phyloP scores from a whole-genome alignment of 345 rosid species.

The Firmiana major region DNA sequence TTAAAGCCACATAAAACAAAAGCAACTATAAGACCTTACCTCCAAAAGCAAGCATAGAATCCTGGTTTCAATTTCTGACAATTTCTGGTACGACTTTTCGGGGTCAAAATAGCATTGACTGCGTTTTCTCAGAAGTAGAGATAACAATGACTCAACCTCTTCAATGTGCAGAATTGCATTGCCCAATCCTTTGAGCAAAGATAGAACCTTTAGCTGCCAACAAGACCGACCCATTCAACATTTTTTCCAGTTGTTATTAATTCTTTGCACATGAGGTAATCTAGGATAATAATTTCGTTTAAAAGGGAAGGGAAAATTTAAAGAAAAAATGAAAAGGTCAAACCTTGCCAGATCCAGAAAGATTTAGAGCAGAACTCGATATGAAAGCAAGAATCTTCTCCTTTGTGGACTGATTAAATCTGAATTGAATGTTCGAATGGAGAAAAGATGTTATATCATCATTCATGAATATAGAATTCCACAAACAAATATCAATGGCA shows the following conservation, averaged over 20 bases:
- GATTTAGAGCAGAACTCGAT: slow-evolving; percentile 48
- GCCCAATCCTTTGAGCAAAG: slow-evolving; percentile 79
- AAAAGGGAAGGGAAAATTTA: neutral
- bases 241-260: neutral
- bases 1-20: neutral
- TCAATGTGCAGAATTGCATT: slow-evolving; percentile 41
- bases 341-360: slow-evolving; percentile 78
- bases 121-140: slow-evolving; percentile 60
- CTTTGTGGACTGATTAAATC: slow-evolving; percentile 73
- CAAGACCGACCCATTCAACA: slow-evolving; percentile 16
- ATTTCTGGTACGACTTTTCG: slow-evolving; percentile 40
- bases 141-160: slow-evolving; percentile 54
- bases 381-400: slow-evolving; percentile 57
- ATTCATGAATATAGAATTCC: neutral
- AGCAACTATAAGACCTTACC: slow-evolving; percentile 38
- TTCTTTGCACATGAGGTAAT: neutral
- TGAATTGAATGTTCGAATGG: slow-evolving; percentile 21
- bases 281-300: neutral
- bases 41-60: slow-evolving; percentile 81
- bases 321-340: neutral
- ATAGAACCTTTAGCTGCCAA: slow-evolving; percentile 69
- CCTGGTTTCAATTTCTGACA: slow-evolving; percentile 58
- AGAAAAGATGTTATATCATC: neutral
- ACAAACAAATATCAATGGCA: neutral
- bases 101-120: slow-evolving; percentile 36